Evolutionary conservation across 2,329 filamentous ascomycete species (phyloP).

Genomic region (Fusarium bactridioides): DNA sequence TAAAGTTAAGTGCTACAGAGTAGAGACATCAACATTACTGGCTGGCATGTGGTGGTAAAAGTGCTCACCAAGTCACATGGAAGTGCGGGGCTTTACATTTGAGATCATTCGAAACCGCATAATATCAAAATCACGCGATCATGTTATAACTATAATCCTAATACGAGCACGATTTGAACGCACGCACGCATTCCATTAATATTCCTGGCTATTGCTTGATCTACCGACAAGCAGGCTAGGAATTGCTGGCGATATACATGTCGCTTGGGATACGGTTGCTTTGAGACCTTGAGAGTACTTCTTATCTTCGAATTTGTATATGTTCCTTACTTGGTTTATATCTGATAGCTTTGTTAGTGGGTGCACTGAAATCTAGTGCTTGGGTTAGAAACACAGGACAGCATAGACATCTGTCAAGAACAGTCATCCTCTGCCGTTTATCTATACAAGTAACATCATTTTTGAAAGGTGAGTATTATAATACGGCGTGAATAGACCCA

Average conservation of each 20-base stretch:
- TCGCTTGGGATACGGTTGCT: accelerated
- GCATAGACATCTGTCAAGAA: neutral
- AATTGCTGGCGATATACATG: accelerated
- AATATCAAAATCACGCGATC: neutral
- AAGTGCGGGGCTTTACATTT: neutral
- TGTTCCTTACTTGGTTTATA: accelerated
- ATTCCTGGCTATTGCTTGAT: neutral
- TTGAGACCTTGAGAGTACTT: accelerated
- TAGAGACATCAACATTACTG: too few relatives aligned
- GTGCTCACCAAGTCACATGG: neutral
- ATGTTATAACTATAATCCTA: accelerated
- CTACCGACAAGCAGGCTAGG: neutral
- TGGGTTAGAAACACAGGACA: neutral
- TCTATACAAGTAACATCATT: accelerated
- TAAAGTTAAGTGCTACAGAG: neutral
- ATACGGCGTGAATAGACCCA: accelerated
- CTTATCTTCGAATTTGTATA: accelerated
- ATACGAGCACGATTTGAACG: neutral
- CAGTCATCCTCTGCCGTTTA: too few relatives aligned
- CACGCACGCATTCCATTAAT: neutral
- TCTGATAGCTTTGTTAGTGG: accelerated
- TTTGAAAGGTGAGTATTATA: accelerated
- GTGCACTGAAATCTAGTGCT: accelerated
- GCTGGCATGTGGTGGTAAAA: neutral
- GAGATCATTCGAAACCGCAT: neutral